Percentiles rank a stretch among this genome's conserved stretches.
Conservation (phyloP, 257 asterid genomes). For the Misopates orontium region DNA sequence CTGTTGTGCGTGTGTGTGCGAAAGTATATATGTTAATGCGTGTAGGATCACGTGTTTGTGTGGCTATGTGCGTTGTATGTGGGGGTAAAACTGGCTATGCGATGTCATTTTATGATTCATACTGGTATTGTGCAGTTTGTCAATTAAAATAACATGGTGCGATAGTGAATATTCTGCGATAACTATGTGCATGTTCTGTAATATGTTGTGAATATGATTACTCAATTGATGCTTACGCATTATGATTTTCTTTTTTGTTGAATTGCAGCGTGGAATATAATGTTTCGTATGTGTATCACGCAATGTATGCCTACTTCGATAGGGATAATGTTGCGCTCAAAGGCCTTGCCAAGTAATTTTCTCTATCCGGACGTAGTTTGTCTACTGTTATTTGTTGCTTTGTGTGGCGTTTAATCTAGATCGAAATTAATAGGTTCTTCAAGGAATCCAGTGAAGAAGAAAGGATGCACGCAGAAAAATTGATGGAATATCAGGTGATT, state of each 20-base stretch:
- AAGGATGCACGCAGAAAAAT: slow-evolving; percentile 46
- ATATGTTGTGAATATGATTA: no score
- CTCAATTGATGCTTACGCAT: neutral
- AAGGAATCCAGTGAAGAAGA: slow-evolving; percentile 56
- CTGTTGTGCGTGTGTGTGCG: no score
- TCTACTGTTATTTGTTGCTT: neutral
- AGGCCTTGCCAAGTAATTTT: slow-evolving; percentile 59
- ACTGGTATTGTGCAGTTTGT: no score
- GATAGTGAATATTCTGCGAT: no score
- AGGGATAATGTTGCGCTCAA: slow-evolving; percentile 65
- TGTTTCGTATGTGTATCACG: slow-evolving; percentile 65
- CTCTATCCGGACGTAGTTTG: neutral
- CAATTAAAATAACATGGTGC: no score
- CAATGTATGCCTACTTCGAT: slow-evolving; percentile 65
- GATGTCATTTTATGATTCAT: no score
- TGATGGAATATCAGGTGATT: slow-evolving; percentile 54
- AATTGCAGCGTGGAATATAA: slow-evolving; percentile 55
- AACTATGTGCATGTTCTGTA: no score
- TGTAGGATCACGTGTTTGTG: no score
- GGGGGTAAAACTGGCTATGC: no score
- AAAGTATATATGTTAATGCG: no score
- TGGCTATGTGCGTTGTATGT: no score
- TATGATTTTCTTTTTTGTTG: slow-evolving; percentile 6
- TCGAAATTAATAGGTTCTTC: slow-evolving; percentile 35
- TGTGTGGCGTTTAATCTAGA: neutral